These are phyloP conservation scores for Chloris gayana DNA, from an alignment of 176 grass and related monocot species.

Conservation along the genomic window DNA sequence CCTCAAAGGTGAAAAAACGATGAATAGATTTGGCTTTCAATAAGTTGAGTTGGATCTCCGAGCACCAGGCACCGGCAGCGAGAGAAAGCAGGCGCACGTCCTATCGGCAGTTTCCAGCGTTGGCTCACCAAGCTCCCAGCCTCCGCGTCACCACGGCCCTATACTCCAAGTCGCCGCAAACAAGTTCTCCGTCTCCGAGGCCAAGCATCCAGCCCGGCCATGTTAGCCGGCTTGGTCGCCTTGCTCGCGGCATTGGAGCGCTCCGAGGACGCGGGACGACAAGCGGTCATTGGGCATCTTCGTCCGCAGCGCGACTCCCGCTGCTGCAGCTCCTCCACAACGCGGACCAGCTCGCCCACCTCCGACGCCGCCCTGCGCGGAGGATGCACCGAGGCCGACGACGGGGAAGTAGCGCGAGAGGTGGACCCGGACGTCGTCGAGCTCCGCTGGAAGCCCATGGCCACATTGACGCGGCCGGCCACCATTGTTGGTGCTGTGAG, in stretches of 20 bases:
- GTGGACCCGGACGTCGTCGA: constrained; percentile 44
- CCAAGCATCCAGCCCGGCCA: not conserved
- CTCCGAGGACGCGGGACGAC: constrained; percentile 49
- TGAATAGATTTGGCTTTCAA: no score
- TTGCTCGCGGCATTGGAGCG: not conserved
- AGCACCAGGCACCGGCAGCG: no score
- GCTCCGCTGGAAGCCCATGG: constrained; percentile 91
- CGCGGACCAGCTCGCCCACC: constrained; percentile 58
- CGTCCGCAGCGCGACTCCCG: constrained; percentile 87
- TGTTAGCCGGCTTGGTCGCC: not conserved
- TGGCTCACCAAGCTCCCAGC: no score
- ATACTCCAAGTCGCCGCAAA: no score
- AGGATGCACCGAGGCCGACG: constrained; percentile 86
- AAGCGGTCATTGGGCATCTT: constrained; percentile 60
- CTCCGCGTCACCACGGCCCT: no score
- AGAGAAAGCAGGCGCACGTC: no score
- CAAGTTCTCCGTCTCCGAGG: no score
- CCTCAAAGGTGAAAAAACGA: no score
- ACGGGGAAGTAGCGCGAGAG: constrained; percentile 74
- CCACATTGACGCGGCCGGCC: constrained; percentile 83
- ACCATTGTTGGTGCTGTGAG: constrained; percentile 55
- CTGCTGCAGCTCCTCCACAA: constrained; percentile 88
- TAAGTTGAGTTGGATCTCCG: no score
- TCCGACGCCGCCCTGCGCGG: constrained; percentile 49
- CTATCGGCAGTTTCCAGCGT: no score